Conservation (phyloP, 148 eudicot species). For the Nepenthes mirabilis region DNA sequence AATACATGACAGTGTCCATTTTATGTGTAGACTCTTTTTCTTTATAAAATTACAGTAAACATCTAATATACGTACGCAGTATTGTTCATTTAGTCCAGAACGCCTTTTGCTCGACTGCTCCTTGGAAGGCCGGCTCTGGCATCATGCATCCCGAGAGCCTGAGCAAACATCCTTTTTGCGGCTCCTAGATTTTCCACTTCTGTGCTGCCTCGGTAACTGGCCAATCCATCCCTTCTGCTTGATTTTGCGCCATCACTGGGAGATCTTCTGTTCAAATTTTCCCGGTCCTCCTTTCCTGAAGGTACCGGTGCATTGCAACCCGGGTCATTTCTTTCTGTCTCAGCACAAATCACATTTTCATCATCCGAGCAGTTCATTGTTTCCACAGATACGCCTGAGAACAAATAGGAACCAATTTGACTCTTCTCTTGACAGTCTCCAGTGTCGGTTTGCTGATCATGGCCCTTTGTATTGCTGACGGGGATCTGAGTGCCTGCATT, state of each 20-base stretch:
- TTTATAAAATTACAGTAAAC: no score
- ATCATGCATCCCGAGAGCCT: constrained; percentile 55
- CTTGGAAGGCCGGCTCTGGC: constrained; percentile 21
- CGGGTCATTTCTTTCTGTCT: constrained; percentile 7
- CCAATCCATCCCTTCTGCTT: constrained; percentile 19
- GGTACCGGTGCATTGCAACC: constrained; percentile 6
- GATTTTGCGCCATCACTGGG: constrained; percentile 9
- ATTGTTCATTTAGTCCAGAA: constrained; percentile 2
- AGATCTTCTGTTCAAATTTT: constrained; percentile 10
- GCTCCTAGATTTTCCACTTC: constrained; percentile 74
- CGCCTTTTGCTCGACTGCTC: constrained; percentile 13
- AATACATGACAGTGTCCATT: no score
- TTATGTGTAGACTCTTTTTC: no score
- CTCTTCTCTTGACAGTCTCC: constrained; percentile 16
- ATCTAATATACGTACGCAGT: no score
- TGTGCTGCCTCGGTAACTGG: constrained; percentile 17
- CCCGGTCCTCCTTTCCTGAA: constrained; percentile 5
- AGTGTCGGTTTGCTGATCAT: constrained; percentile 8
- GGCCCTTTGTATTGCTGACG: constrained; percentile 7
- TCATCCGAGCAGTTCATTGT: not conserved
- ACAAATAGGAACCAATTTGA: constrained; percentile 11
- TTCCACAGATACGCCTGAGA: constrained; percentile 7
- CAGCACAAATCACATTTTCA: constrained; percentile 4
- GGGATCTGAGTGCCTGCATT: constrained; percentile 17
- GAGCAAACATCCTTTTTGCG: constrained; percentile 88